These are phyloP conservation scores for Reutealis trisperma DNA, from an alignment of 345 rosid species.

Conservation along the genomic window DNA sequence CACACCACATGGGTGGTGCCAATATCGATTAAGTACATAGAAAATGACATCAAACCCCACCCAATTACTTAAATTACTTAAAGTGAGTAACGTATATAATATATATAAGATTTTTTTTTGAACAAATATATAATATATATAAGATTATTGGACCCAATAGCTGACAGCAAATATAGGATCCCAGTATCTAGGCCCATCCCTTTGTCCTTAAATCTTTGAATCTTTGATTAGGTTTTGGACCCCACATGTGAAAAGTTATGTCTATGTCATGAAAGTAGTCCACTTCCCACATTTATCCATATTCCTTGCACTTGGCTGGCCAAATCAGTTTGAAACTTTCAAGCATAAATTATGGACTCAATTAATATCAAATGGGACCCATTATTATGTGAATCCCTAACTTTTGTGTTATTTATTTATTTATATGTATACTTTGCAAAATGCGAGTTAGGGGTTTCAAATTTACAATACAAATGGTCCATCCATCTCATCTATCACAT, in stretches of 20 bases:
- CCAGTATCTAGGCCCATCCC: slow-evolving; percentile 35
- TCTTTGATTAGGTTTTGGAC: slow-evolving; percentile 19
- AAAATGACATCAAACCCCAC: too few relatives aligned
- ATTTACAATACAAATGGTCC: slow-evolving; percentile 10
- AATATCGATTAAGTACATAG: too few relatives aligned
- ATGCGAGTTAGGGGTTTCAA: slow-evolving; percentile 3
- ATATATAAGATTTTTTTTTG: too few relatives aligned
- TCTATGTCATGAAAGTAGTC: slow-evolving; percentile 28
- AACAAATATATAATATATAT: too few relatives aligned
- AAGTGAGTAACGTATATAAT: too few relatives aligned
- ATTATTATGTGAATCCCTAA: slow-evolving; percentile 15
- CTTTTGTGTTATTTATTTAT: background rate
- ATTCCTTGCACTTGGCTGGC: slow-evolving; percentile 25
- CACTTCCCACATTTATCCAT: slow-evolving; percentile 22
- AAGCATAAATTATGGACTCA: slow-evolving; percentile 19
- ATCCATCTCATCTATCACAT: slow-evolving; percentile 2
- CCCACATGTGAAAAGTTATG: slow-evolving; percentile 27
- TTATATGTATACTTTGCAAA: background rate
- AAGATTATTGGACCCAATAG: background rate
- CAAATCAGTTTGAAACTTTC: background rate
- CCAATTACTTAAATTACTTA: too few relatives aligned
- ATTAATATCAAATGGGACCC: slow-evolving; percentile 26
- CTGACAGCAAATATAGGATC: slow-evolving; percentile 28
- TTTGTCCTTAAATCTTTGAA: slow-evolving; percentile 29
- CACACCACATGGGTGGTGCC: too few relatives aligned